These are phyloP conservation scores for Komagataea norvegica DNA, from an alignment of 1,139 yeast genomes.

Conservation along the genomic window DNA sequence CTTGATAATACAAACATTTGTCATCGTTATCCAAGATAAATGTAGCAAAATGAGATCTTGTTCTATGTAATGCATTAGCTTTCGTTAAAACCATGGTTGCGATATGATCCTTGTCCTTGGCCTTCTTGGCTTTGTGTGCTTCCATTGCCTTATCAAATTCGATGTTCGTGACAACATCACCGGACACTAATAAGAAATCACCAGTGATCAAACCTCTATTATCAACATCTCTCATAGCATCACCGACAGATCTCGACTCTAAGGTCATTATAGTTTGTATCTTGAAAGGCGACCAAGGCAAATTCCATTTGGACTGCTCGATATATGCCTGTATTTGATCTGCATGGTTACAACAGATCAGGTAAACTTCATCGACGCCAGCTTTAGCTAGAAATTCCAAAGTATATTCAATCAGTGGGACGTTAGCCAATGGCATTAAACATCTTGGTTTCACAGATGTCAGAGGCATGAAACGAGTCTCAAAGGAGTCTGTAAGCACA, in stretches of 20 bases:
- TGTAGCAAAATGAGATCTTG: constrained; percentile 72
- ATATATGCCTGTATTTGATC: constrained; percentile 82
- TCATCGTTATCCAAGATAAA: constrained; percentile 71
- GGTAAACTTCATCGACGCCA: constrained; percentile 82
- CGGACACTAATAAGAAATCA: constrained; percentile 85
- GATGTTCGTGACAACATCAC: constrained; percentile 90
- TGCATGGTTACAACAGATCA: constrained; percentile 88
- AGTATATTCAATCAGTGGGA: constrained; percentile 91
- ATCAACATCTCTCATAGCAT: constrained; percentile 94
- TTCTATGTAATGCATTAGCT: constrained; percentile 81
- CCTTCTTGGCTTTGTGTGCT: constrained; percentile 66
- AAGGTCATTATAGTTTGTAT: constrained; percentile 77
- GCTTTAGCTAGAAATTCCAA: constrained; percentile 89
- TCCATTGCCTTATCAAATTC: constrained; percentile 71
- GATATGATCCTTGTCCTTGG: constrained; percentile 80
- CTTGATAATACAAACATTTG: constrained; percentile 81
- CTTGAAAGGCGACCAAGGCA: constrained; percentile 70
- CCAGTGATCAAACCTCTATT: constrained; percentile 83
- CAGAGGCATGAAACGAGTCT: constrained; percentile 88
- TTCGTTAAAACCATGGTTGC: constrained; percentile 89
- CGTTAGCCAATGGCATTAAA: constrained; percentile 83
- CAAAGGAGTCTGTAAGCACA: constrained; percentile 89
- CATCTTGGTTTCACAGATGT: constrained; percentile 85
- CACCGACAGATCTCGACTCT: constrained; percentile 91
- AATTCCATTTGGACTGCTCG: constrained; percentile 76